These are phyloP conservation scores for Asterochloris erici DNA, from an alignment of 139 green algal genomes.

Conservation along the genomic window DNA sequence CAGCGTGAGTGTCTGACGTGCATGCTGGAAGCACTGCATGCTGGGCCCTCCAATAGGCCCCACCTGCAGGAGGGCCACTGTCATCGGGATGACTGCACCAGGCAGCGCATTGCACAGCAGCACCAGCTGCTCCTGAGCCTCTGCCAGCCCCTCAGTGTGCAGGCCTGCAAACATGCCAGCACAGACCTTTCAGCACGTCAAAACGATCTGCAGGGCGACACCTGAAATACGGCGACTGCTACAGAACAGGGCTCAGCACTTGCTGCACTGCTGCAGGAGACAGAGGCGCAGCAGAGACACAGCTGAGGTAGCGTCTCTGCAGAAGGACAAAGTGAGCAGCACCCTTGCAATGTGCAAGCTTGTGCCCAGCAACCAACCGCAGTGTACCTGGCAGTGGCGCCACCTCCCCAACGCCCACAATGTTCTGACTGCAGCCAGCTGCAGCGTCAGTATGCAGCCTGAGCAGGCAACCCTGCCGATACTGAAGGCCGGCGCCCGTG, in stretches of 20 bases:
- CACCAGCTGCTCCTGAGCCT: conserved; percentile 62
- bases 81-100: conserved; percentile 24
- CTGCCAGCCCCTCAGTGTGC: conserved; percentile 67
- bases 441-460: conserved; percentile 21
- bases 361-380: too few relatives aligned
- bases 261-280: too few relatives aligned
- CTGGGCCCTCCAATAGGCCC: neutral
- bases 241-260: too few relatives aligned
- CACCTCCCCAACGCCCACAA: conserved; percentile 65
- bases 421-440: neutral
- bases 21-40: neutral
- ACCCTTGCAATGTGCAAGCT: too few relatives aligned
- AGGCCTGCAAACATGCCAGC: conserved; percentile 50
- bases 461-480: conserved; percentile 46
- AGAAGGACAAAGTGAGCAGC: too few relatives aligned
- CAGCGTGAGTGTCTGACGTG: too few relatives aligned
- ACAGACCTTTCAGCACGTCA: neutral
- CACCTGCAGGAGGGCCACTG: conserved; percentile 40
- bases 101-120: conserved; percentile 38
- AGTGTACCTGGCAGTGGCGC: conserved; percentile 65
- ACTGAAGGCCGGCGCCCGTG: conserved; percentile 12
- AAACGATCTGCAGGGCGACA: neutral
- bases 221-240: neutral
- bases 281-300: too few relatives aligned
- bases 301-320: too few relatives aligned